phyloP scores from a whole-genome alignment of 148 eudicot genomes.

The Rhododendron williamsianum region DNA sequence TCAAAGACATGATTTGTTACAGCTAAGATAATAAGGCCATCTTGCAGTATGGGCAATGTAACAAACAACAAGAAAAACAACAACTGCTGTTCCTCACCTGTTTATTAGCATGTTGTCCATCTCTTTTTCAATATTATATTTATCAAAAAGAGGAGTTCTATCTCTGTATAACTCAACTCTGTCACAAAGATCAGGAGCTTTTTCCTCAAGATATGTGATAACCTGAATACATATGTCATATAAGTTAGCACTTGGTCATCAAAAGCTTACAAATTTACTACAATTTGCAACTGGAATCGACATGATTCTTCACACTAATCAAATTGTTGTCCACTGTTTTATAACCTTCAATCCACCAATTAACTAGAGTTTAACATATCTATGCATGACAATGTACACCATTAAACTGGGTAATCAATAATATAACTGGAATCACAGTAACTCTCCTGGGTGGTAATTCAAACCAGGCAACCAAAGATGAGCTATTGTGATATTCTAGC shows the following conservation, averaged over 20 bases:
- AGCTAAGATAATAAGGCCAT: background rate
- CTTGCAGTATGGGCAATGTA: background rate
- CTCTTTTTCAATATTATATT: constrained; percentile 84
- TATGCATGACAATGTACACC: background rate
- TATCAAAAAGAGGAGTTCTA: constrained; percentile 79
- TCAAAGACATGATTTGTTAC: background rate
- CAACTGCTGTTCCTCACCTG: constrained; percentile 48
- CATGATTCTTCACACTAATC: background rate
- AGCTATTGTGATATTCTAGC: background rate
- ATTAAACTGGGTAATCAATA: background rate
- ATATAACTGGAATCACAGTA: background rate
- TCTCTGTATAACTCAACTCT: constrained; percentile 72
- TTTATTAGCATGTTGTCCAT: constrained; percentile 76
- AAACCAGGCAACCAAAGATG: background rate
- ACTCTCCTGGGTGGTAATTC: background rate
- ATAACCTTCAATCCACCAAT: background rate
- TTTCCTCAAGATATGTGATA: constrained; percentile 85
- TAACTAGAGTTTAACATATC: background rate
- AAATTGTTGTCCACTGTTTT: background rate
- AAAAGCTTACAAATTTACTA: background rate
- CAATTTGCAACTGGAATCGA: background rate
- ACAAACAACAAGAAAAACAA: background rate
- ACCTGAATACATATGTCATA: constrained; percentile 44
- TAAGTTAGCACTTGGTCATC: background rate
- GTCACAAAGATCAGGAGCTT: constrained; percentile 90